Conservation (phyloP, 1,284 basidiomycete species). For the Cutaneotrichosporon sp. region DNA sequence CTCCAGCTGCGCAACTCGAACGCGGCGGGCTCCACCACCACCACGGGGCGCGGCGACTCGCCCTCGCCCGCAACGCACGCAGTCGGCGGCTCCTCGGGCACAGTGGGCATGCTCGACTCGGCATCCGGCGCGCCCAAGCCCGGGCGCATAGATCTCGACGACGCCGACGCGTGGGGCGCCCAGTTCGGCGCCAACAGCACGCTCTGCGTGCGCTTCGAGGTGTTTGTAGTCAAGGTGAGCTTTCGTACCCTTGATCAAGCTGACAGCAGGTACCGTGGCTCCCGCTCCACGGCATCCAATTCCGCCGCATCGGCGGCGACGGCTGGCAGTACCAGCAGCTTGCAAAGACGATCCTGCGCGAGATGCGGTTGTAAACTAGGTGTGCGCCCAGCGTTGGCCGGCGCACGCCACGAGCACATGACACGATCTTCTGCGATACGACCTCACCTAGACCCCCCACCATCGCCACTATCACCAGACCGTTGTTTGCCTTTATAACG, state of each 20-base stretch:
- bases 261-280: conserved; percentile 78
- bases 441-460: not conserved
- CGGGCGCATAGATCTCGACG: conserved; percentile 61
- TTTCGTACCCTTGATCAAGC: not conserved
- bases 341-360: conserved; percentile 87
- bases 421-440: conserved; percentile 3
- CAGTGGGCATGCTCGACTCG: conserved; percentile 9
- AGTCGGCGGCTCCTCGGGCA: conserved; percentile 8
- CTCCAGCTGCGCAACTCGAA: conserved; percentile 17
- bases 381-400: conserved; percentile 7
- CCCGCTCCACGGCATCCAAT: conserved; percentile 93
- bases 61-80: conserved; percentile 9
- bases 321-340: conserved; percentile 98
- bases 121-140: not conserved
- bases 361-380: conserved; percentile 74
- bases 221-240: conserved; percentile 87
- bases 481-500: conserved; percentile 10
- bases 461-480: not conserved
- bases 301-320: conserved; percentile 86
- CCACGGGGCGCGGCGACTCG: conserved; percentile 13
- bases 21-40: conserved; percentile 9
- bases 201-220: conserved; percentile 87
- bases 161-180: conserved; percentile 56
- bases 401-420: conserved; percentile 5
- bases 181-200: conserved; percentile 59